Percentiles rank a stretch among this genome's conserved stretches.
Conservation (phyloP, 2,329 filamentous ascomycete genomes). For the Ophiostoma pallidulum region DNA sequence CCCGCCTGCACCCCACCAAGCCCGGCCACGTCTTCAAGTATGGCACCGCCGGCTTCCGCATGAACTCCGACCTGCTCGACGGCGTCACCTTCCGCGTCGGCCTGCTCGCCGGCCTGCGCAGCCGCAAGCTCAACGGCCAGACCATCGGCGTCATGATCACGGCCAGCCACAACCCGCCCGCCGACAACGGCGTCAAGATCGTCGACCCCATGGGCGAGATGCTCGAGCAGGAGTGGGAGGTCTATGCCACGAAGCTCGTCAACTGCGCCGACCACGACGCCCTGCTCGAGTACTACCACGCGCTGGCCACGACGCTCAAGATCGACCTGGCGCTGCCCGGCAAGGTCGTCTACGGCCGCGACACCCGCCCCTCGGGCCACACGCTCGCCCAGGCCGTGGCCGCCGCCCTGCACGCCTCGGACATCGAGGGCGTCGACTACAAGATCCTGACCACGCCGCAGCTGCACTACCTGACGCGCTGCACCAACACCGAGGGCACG, state of each 20-base stretch:
- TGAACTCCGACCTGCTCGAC: slow-evolving; percentile 71
- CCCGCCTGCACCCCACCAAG: slow-evolving; percentile 52
- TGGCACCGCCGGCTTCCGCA: slow-evolving; percentile 59
- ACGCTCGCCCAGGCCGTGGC: slow-evolving; percentile 70
- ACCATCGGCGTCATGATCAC: slow-evolving; percentile 96
- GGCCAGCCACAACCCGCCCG: slow-evolving; percentile 82
- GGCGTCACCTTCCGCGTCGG: slow-evolving; percentile 90
- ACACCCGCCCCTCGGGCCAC: slow-evolving; percentile 87
- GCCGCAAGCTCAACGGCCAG: slow-evolving; percentile 79
- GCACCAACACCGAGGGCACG: slow-evolving; percentile 84
- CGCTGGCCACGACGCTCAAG: slow-evolving; percentile 65
- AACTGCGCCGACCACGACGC: slow-evolving; percentile 70
- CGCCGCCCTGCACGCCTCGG: slow-evolving; percentile 68
- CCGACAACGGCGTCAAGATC: slow-evolving; percentile 89
- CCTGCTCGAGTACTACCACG: slow-evolving; percentile 66
- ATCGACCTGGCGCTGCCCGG: slow-evolving; percentile 62
- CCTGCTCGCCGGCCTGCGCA: slow-evolving; percentile 77
- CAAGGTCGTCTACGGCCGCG: slow-evolving; percentile 80
- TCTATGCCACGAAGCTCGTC: slow-evolving; percentile 76
- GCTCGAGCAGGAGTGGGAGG: slow-evolving; percentile 93
- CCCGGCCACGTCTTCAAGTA: slow-evolving; percentile 48
- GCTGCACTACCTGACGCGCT: slow-evolving; percentile 91
- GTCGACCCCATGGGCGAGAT: slow-evolving; percentile 98
- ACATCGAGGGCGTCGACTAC: slow-evolving; percentile 69
- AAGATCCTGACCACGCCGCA: slow-evolving; percentile 95